phyloP scores from a whole-genome alignment of 2,329 filamentous ascomycete genomes.

The Claviceps maximensis region DNA sequence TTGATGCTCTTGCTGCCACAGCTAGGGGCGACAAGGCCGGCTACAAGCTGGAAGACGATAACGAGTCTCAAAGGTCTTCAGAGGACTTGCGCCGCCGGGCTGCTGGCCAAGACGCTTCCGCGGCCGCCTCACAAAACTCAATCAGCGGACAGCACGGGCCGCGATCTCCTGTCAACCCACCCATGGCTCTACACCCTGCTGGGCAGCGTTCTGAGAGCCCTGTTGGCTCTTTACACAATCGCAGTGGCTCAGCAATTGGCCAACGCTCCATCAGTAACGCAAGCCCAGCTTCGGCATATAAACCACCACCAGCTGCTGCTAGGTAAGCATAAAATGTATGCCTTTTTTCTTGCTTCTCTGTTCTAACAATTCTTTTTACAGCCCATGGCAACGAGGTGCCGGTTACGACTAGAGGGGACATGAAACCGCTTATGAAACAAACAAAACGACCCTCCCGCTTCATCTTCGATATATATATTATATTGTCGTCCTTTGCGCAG shows the following conservation, averaged over 20 bases:
- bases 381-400: slow-evolving; percentile 33
- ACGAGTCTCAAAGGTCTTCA: slow-evolving; percentile 26
- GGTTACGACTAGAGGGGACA: slow-evolving; percentile 25
- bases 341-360: neutral
- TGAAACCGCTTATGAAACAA: neutral
- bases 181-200: slow-evolving; percentile 30
- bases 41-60: slow-evolving; percentile 30
- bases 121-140: slow-evolving; percentile 18
- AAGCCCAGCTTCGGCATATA: slow-evolving; percentile 20
- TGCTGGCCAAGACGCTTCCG: slow-evolving; percentile 15
- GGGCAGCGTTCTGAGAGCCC: slow-evolving; percentile 23
- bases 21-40: slow-evolving; percentile 68
- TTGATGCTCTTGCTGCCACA: slow-evolving; percentile 79
- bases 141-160: slow-evolving; percentile 13
- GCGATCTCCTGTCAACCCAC: slow-evolving; percentile 26
- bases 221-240: slow-evolving; percentile 21
- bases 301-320: slow-evolving; percentile 23
- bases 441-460: neutral
- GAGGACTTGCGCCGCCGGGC: slow-evolving; percentile 24
- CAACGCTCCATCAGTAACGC: slow-evolving; percentile 19
- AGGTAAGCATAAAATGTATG: slow-evolving; percentile 17
- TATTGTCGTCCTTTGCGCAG: neutral
- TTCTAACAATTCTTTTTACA: slow-evolving; percentile 13
- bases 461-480: neutral
- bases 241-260: slow-evolving; percentile 7